Conservation (phyloP, 148 eudicot genomes). For the Selenicereus undatus region DNA sequence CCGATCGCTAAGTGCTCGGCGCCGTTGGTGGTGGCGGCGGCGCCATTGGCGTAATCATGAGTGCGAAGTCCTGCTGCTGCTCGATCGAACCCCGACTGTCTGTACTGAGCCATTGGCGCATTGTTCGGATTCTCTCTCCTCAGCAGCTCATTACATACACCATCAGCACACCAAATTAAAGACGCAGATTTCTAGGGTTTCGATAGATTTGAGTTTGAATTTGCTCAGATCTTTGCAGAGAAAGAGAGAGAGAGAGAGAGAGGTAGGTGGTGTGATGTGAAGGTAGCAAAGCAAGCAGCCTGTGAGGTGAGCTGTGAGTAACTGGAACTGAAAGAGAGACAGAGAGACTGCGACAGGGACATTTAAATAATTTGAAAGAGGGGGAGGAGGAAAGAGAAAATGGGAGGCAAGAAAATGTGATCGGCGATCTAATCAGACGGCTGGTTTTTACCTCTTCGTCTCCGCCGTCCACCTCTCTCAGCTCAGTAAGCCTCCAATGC, state of each 20-base stretch:
- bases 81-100: constrained; percentile 1
- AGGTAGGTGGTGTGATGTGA: not conserved
- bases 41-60: constrained; percentile 31
- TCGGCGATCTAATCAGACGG: not conserved
- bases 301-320: constrained; percentile 4
- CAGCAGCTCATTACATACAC: not conserved
- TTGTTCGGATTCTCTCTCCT: not conserved
- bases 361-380: not conserved
- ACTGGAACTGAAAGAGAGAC: not conserved
- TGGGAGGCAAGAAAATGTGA: not conserved
- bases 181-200: not conserved
- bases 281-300: constrained; percentile 1
- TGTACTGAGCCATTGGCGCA: constrained; percentile 8
- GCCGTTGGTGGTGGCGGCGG: not conserved
- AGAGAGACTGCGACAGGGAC: not conserved
- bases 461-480: no score
- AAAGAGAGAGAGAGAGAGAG: not conserved
- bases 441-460: not conserved
- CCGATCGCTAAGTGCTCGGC: constrained; percentile 60
- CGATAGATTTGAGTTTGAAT: not conserved
- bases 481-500: no score
- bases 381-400: not conserved
- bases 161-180: not conserved
- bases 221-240: not conserved
- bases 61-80: not conserved